Conservation (phyloP, 2,329 filamentous ascomycete genomes). For the Venturia aucupariae region DNA sequence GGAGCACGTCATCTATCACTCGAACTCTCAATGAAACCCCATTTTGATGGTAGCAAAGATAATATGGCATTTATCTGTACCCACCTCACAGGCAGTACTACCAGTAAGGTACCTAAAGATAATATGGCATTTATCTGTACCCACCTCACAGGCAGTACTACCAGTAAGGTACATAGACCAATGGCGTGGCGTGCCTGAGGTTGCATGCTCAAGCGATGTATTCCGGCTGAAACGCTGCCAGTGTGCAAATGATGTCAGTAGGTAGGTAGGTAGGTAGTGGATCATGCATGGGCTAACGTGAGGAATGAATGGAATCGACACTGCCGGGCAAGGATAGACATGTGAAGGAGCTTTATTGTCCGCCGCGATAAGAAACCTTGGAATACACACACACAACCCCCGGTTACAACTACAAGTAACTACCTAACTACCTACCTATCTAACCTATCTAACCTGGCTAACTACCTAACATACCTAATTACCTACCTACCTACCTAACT, state of each 20-base stretch:
- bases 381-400: too few relatives aligned
- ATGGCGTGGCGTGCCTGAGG: neutral
- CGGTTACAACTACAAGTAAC: too few relatives aligned
- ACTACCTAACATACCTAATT: too few relatives aligned
- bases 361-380: neutral
- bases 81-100: too few relatives aligned
- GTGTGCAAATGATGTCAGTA: neutral
- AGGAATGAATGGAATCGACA: neutral
- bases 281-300: neutral
- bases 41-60: neutral
- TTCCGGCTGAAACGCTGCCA: neutral
- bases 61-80: neutral
- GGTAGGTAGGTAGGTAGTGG: too few relatives aligned
- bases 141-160: too few relatives aligned
- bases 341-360: neutral
- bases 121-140: too few relatives aligned
- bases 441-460: too few relatives aligned
- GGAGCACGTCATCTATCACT: neutral
- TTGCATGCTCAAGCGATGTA: neutral
- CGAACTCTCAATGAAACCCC: neutral
- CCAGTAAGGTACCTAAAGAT: too few relatives aligned
- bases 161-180: slow-evolving; percentile 1
- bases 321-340: neutral
- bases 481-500: too few relatives aligned
- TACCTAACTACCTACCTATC: too few relatives aligned